A percentile compares a stretch with the other conserved stretches of the same genome.
Conservation (phyloP, 805 yeast species). For the Pichia nakasei region DNA sequence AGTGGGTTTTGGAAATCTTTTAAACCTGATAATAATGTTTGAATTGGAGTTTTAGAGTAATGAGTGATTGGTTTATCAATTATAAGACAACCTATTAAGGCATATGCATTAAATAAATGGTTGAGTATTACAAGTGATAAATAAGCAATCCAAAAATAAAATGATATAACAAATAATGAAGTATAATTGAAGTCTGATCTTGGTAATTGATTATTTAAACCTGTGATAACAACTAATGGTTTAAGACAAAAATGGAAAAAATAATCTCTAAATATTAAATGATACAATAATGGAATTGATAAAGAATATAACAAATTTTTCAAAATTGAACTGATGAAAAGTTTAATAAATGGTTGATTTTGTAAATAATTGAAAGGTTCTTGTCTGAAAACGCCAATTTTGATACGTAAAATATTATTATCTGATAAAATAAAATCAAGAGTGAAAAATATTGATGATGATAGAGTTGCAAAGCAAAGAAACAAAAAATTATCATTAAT, state of each 20-base stretch:
- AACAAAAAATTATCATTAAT: constrained; percentile 38
- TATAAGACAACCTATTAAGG: constrained; percentile 65
- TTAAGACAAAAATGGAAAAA: constrained; percentile 32
- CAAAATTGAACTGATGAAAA: constrained; percentile 25
- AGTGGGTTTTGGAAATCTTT: constrained; percentile 38
- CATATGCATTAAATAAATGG: constrained; percentile 52
- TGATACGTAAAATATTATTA: constrained; percentile 44
- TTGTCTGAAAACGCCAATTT: constrained; percentile 31
- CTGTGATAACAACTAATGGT: constrained; percentile 26
- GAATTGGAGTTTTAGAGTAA: constrained; percentile 51
- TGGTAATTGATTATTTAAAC: constrained; percentile 35
- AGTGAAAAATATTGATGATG: constrained; percentile 38
- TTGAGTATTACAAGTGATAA: constrained; percentile 48
- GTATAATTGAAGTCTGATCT: constrained; percentile 16
- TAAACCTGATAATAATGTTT: constrained; percentile 56
- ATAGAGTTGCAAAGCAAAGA: constrained; percentile 38
- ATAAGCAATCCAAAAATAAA: constrained; percentile 26
- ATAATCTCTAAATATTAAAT: constrained; percentile 31
- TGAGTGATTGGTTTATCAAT: constrained; percentile 54
- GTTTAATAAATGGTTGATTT: constrained; percentile 4
- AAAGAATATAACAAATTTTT: constrained; percentile 31
- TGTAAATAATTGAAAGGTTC: constrained; percentile 30
- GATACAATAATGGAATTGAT: constrained; percentile 23
- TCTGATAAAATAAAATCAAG: constrained; percentile 44
- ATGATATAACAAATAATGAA: neutral